Evolutionary conservation across 2,329 filamentous ascomycete genomes (phyloP).

Genomic region (Arachnopeziza araneosa): DNA sequence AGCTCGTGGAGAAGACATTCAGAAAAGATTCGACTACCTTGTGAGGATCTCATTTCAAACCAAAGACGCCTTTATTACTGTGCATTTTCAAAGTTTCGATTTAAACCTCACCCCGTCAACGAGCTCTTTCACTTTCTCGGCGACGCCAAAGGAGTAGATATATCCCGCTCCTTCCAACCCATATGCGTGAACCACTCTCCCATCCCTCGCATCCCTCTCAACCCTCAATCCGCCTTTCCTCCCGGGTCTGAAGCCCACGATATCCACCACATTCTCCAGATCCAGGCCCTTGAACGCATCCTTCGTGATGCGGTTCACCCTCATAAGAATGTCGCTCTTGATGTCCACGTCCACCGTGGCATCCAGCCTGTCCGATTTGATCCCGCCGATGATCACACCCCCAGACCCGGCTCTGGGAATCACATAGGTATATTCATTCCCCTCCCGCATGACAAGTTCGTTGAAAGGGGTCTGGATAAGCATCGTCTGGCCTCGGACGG

Average conservation of each 20-base stretch:
- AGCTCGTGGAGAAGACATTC: too few species aligned
- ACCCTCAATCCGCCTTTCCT: slow-evolving; percentile 22
- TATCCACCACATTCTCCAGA: slow-evolving; percentile 14
- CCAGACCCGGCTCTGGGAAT: slow-evolving; percentile 21
- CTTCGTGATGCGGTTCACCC: slow-evolving; percentile 23
- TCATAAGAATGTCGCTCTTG: slow-evolving; percentile 21
- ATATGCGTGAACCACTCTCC: slow-evolving; percentile 24
- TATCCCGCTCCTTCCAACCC: slow-evolving; percentile 23
- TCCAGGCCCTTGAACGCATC: slow-evolving; percentile 20
- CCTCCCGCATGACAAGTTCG: slow-evolving; percentile 20
- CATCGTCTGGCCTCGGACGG: slow-evolving; percentile 24
- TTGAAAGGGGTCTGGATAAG: slow-evolving; percentile 21
- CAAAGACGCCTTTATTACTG: too few species aligned
- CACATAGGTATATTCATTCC: slow-evolving; percentile 24
- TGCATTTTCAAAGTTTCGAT: slow-evolving; percentile 11
- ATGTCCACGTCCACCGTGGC: slow-evolving; percentile 18
- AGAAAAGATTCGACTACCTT: too few species aligned
- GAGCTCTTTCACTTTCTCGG: slow-evolving; percentile 16
- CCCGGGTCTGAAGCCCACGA: slow-evolving; percentile 24
- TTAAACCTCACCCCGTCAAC: slow-evolving; percentile 4
- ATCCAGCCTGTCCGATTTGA: slow-evolving; percentile 24
- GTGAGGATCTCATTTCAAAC: too few species aligned
- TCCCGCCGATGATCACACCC: slow-evolving; percentile 23
- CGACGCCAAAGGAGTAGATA: slow-evolving; percentile 27
- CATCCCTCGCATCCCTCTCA: slow-evolving; percentile 19